Conservation (phyloP, 352 stramenopile genomes). For the Phytophthora sojae region DNA sequence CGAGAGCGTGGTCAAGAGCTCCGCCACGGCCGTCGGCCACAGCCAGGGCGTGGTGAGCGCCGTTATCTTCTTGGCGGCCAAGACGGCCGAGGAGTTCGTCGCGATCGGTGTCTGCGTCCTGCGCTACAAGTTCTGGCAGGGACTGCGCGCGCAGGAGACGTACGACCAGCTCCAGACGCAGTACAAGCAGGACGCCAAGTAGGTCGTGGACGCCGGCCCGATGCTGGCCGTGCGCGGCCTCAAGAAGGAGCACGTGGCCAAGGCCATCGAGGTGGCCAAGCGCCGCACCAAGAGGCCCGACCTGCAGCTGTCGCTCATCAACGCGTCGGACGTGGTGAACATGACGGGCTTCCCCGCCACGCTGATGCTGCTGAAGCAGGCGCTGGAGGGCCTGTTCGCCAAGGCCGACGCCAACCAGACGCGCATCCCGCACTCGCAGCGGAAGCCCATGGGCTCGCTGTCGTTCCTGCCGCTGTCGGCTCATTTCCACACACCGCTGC, state of each 20-base stretch:
- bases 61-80: constrained; percentile 67
- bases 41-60: constrained; percentile 85
- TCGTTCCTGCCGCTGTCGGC: constrained; percentile 70
- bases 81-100: constrained; percentile 59
- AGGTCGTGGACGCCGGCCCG: constrained; percentile 47
- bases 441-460: constrained; percentile 72
- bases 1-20: constrained; percentile 58
- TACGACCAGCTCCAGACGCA: constrained; percentile 37
- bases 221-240: constrained; percentile 73
- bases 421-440: constrained; percentile 77
- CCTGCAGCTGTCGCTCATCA: constrained; percentile 81
- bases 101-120: constrained; percentile 52
- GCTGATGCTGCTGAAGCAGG: constrained; percentile 59
- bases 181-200: constrained; percentile 43
- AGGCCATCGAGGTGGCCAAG: constrained; percentile 61
- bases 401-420: constrained; percentile 69
- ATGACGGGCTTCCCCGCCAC: constrained; percentile 74
- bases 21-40: constrained; percentile 63
- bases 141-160: constrained; percentile 74
- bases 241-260: constrained; percentile 41
- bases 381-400: constrained; percentile 59
- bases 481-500: constrained; percentile 78
- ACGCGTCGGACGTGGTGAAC: constrained; percentile 61
- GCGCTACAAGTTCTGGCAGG: constrained; percentile 88
- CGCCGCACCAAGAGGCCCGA: constrained; percentile 53